These are phyloP conservation scores for Camellia japonica DNA, from an alignment of 148 eudicot species.

Conservation along the genomic window DNA sequence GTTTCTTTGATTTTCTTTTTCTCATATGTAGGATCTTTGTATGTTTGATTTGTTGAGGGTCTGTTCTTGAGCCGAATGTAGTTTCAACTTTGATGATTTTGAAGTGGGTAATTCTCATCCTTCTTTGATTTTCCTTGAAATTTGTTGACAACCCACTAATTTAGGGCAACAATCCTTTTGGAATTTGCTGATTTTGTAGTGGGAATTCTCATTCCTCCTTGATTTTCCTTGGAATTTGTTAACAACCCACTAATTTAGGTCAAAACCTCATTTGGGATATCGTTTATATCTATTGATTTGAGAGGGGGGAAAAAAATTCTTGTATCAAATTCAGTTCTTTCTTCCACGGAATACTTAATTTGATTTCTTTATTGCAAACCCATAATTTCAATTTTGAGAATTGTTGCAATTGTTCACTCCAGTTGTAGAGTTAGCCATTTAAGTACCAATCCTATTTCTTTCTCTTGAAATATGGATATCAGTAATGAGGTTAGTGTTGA, in stretches of 20 bases:
- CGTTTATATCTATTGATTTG: neutral
- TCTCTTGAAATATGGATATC: conserved; percentile 57
- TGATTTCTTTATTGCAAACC: neutral
- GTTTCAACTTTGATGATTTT: neutral
- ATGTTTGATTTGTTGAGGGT: neutral
- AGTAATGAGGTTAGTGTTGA: conserved; percentile 76
- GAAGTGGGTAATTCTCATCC: neutral
- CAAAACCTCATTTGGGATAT: neutral
- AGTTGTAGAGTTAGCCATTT: neutral
- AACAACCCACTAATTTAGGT: neutral
- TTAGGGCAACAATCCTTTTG: neutral
- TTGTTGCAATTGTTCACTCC: neutral
- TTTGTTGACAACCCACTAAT: neutral
- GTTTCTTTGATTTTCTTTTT: conserved; percentile 2
- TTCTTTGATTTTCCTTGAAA: neutral
- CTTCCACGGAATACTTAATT: neutral
- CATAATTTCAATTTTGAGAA: neutral
- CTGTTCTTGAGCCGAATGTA: neutral
- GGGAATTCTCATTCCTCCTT: neutral
- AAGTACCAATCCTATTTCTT: neutral
- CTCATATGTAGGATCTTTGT: neutral
- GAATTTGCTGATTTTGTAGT: neutral
- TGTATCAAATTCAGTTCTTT: neutral
- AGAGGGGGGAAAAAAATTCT: neutral
- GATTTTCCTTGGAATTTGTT: neutral